Evolutionary conservation across 192 early-diverging fungal genomes (phyloP).

Genomic region (Bifiguratus adelaidae): DNA sequence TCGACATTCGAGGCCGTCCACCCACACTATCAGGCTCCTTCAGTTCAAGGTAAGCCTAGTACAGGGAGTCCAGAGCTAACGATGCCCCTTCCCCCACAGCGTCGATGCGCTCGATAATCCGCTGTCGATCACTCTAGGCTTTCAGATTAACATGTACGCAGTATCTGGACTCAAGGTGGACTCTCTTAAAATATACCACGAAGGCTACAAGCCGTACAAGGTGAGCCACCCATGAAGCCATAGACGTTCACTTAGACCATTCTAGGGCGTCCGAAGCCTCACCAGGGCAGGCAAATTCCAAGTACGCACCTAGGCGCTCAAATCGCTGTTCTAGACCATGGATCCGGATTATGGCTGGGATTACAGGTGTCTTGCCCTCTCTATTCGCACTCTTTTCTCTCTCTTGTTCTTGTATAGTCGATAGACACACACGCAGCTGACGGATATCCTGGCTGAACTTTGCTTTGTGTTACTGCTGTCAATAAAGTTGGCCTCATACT

Average conservation of each 20-base stretch:
- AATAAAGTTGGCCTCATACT: no score
- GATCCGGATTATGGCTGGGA: no score
- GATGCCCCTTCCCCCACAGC: constrained; percentile 7
- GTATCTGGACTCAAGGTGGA: constrained; percentile 66
- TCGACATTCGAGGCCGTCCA: constrained; percentile 36
- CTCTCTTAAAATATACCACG: constrained; percentile 54
- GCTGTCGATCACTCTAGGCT: constrained; percentile 50
- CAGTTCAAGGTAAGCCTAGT: constrained; percentile 19
- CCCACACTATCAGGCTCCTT: constrained; percentile 55
- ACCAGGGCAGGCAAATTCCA: constrained; percentile 56
- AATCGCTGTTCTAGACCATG: no score
- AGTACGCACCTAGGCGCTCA: constrained; percentile 36
- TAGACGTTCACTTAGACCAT: background rate
- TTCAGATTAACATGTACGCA: constrained; percentile 58
- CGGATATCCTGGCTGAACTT: no score
- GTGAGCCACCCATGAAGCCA: constrained; percentile 12
- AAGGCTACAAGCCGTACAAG: constrained; percentile 73
- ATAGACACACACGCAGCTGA: no score
- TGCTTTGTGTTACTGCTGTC: no score
- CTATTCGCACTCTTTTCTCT: no score
- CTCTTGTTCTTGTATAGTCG: no score
- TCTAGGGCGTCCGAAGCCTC: constrained; percentile 39
- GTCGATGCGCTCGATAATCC: constrained; percentile 31
- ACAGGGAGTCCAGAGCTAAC: background rate
- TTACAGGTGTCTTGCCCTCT: no score